Evolutionary conservation across 2,329 filamentous ascomycete species (phyloP).

Genomic region (Cytospora piceae): DNA sequence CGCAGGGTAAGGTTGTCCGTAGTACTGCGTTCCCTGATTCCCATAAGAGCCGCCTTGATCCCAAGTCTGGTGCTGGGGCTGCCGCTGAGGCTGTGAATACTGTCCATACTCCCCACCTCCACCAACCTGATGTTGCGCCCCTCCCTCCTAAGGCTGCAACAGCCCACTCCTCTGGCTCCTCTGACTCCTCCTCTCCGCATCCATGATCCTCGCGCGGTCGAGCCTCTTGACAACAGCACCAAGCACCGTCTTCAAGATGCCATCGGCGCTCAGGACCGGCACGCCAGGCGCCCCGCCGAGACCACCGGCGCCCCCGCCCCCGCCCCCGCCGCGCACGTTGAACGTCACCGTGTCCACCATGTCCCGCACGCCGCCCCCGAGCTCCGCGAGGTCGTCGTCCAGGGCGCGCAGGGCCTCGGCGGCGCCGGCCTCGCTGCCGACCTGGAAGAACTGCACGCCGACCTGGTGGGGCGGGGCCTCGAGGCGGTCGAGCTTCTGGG

Average conservation of each 20-base stretch:
- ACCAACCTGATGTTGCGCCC: neutral
- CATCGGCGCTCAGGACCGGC: slow-evolving; percentile 63
- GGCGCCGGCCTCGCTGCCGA: slow-evolving; percentile 73
- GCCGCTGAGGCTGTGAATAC: neutral
- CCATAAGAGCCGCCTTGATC: neutral
- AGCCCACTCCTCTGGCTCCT: slow-evolving; percentile 27
- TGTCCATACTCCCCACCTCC: neutral
- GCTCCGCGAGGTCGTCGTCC: slow-evolving; percentile 70
- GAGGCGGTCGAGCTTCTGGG: slow-evolving; percentile 69
- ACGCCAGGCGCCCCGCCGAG: neutral
- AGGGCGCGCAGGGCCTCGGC: slow-evolving; percentile 68
- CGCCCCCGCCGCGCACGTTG: slow-evolving; percentile 50
- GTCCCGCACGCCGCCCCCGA: slow-evolving; percentile 67
- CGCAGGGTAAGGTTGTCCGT: neutral
- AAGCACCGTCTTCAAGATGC: slow-evolving; percentile 80
- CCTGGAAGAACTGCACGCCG: slow-evolving; percentile 95
- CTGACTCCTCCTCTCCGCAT: slow-evolving; percentile 28
- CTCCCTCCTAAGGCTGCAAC: slow-evolving; percentile 22
- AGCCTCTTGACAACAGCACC: slow-evolving; percentile 73
- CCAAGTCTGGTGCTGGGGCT: slow-evolving; percentile 2
- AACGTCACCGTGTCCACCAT: slow-evolving; percentile 92
- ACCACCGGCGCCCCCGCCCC: neutral
- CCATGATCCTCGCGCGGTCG: slow-evolving; percentile 50
- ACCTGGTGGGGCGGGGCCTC: slow-evolving; percentile 79
- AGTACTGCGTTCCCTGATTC: neutral